These are phyloP conservation scores for Actinomucor elegans DNA, from an alignment of 371 early-diverging fungal species.

Conservation along the genomic window DNA sequence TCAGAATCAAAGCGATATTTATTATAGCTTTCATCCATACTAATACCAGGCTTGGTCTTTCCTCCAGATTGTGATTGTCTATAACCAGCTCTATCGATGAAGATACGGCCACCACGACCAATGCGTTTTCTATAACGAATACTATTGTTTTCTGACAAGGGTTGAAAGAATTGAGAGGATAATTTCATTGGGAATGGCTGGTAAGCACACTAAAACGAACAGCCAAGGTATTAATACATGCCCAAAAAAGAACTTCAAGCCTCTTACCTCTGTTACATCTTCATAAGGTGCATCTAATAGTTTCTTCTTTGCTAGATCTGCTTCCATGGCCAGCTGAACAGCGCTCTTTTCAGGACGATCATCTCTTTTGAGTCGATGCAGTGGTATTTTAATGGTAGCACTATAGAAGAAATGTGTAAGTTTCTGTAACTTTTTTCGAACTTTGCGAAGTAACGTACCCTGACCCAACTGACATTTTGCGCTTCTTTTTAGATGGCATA, in stretches of 20 bases:
- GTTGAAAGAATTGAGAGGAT: slow-evolving; percentile 36
- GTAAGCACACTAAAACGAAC: slow-evolving; percentile 48
- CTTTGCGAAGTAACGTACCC: slow-evolving; percentile 27
- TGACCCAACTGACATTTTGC: slow-evolving; percentile 29
- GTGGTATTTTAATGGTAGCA: slow-evolving; percentile 59
- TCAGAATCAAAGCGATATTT: slow-evolving; percentile 49
- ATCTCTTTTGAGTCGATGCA: slow-evolving; percentile 45
- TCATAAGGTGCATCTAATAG: slow-evolving; percentile 57
- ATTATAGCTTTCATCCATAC: background rate
- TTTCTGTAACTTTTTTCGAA: background rate
- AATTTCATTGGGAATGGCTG: slow-evolving; percentile 45
- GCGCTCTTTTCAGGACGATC: slow-evolving; percentile 41
- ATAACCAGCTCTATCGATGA: slow-evolving; percentile 45
- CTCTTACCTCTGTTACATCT: slow-evolving; percentile 57
- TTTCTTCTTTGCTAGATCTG: slow-evolving; percentile 53
- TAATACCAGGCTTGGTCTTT: slow-evolving; percentile 27
- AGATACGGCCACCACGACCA: slow-evolving; percentile 64
- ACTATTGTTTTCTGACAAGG: slow-evolving; percentile 18
- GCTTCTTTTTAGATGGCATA: slow-evolving; percentile 36
- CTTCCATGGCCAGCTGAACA: slow-evolving; percentile 43
- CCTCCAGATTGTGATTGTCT: slow-evolving; percentile 13
- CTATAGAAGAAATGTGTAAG: slow-evolving; percentile 15
- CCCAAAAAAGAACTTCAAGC: too few species aligned
- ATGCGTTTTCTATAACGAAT: slow-evolving; percentile 52
- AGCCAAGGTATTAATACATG: background rate